Evolutionary conservation across 345 rosid species (phyloP), one percentile per base, ranked within the genome.

Genomic region (Iberis pinnata): DNA sequence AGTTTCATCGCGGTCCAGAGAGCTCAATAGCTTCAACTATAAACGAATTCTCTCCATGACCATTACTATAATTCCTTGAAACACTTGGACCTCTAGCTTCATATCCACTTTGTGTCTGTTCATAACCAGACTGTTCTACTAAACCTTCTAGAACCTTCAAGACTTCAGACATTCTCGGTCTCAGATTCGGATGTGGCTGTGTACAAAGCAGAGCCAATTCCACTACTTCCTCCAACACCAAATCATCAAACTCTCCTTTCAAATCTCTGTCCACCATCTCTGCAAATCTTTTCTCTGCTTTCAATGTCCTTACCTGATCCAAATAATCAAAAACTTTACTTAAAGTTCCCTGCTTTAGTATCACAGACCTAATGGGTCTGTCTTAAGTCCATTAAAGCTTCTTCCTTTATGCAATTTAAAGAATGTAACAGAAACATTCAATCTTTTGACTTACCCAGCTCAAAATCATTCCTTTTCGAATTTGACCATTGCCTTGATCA

Each of bases 21-120:
- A 92, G 98, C 68, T 92, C 98, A 60, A 92, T 85, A 9, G 98
- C 86, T 81, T 92, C 95, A 3, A 88, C 71, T 68, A 88, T 83
- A 75, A 84, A 81, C 6, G 98, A 92, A 60, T 88, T 75, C 14
- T 76, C 86, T 40, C 84, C 93, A 22, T 61, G 86, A 48, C 72
- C 49, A 49, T 76, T 79, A 14, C 83, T 84, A 31, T 64, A 70
- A 39, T 65, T 72, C 69, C 87, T 68, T 6, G 83, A 75, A 66
- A 78, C 82, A 65, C 79, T 78, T 50, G 60, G 72, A 36, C 53
- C 71, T 58, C 79, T 76, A 35, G 69, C 65, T 64, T 80, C 90
- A 14, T 63, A 41, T 16, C 62, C 35, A 61, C 52, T 65, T 25
- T 72, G 49, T 47, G 66, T 76, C 35, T 77, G 88, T 47, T 82